A percentile compares a stretch with the other conserved stretches of the same genome.
phyloP scores from a whole-genome alignment of 768 basidiomycete species.

The Exidia glandulosa region DNA sequence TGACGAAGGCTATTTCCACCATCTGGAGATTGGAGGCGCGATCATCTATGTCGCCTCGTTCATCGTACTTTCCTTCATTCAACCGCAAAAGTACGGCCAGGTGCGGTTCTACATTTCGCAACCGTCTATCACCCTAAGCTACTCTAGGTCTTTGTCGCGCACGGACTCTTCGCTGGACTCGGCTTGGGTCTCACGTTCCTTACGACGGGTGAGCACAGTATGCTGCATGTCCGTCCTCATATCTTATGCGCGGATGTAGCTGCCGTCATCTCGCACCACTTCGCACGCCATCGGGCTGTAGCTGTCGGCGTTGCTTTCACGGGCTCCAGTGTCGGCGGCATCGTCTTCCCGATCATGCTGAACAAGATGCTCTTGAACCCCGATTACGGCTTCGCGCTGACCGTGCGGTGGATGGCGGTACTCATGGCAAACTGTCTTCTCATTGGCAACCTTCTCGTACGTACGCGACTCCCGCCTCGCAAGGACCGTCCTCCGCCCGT shows the following conservation, averaged over 20 bases:
- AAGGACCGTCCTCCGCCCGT: not conserved
- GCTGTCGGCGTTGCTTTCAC: slow-evolving; percentile 32
- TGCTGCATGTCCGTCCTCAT: too few relatives aligned
- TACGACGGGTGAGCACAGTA: slow-evolving; percentile 17
- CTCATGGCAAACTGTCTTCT: slow-evolving; percentile 28
- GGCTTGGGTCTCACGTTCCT: slow-evolving; percentile 41
- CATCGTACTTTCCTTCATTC: too few relatives aligned
- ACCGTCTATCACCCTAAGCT: not conserved
- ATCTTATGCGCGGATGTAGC: slow-evolving; percentile 12
- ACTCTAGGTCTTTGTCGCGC: not conserved
- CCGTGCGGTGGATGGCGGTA: slow-evolving; percentile 7
- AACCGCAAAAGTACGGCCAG: too few relatives aligned
- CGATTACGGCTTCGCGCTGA: slow-evolving; percentile 22
- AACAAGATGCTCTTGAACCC: slow-evolving; percentile 13
- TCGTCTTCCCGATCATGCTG: slow-evolving; percentile 25
- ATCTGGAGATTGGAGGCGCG: too few relatives aligned
- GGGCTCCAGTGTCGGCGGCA: slow-evolving; percentile 24
- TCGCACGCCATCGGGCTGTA: slow-evolving; percentile 27
- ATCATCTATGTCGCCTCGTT: too few relatives aligned
- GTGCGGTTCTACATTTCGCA: too few relatives aligned
- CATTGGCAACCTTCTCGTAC: slow-evolving; percentile 20
- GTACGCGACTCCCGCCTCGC: slow-evolving; percentile 26
- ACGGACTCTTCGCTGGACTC: slow-evolving; percentile 28
- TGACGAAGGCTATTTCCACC: too few relatives aligned
- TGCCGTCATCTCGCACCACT: slow-evolving; percentile 36